Base-by-base conservation (phyloP, 1,139 yeast genomes). In the Blastobotrys apis region DNA sequence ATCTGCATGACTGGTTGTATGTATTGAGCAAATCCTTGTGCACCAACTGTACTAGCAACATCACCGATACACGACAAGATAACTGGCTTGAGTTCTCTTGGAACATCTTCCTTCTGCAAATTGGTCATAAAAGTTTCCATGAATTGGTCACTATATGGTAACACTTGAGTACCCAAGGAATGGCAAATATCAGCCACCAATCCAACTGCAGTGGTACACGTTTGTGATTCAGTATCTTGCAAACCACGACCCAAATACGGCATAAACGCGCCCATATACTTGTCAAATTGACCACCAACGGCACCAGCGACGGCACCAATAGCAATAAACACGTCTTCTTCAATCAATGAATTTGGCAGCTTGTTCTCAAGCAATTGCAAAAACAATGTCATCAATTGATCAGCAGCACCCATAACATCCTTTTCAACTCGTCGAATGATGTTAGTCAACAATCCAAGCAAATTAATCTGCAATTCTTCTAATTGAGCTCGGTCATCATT, bases 171-270 rank as follows among this genome's bases (percentile, higher is more conserved):
- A 26, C 95, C 95, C 44, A 94, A 73, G 1, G 97, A 84, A 60
- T 88, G 95, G n/a, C 95, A 78, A 55, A 92, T 82, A 66, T 92
- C 98, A n/a, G 97, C 97, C 48, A 92, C 90, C 48, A 94, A 75
- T 3, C 98, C 97, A 49, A 92, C 87, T 2, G 97, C 95, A 12
- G 95, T 85, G 52, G 76, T 77, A 56, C 95, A 81, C 19, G 88
- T 80, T 35, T 90, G 85, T 6, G 88, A 78, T 39, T 87, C 95
- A 9, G 85, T 80, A 64, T 87, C 90, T 57, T 79, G 77, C 53
- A 92, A 73, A 0, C 95, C 95, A 50, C 74, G 74, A 17, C 80
- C 78, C 63, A 92, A 73, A 63, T 73, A 88, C 44, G 97, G 97
- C 51, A 85, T 72, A 63, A 92, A 86, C 3, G 84, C 77, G 47